Percentiles rank a stretch among this genome's conserved stretches.
Evolutionary conservation across 257 asterid species (phyloP).

Genomic region (Solanum peruvianum): DNA sequence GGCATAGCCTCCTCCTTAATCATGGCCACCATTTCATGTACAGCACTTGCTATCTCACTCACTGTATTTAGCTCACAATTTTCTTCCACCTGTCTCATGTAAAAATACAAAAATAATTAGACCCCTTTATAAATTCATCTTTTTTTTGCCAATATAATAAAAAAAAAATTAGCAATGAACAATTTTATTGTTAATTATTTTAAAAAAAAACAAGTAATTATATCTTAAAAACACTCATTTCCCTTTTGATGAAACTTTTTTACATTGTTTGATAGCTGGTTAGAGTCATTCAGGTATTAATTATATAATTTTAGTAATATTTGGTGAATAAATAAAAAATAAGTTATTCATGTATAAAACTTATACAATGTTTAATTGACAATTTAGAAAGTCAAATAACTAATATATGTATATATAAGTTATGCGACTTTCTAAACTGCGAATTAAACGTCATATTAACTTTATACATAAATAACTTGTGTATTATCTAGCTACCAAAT

Average conservation of each 20-base stretch:
- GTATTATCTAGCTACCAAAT: background rate
- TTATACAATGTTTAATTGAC: too few relatives aligned
- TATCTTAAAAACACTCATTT: background rate
- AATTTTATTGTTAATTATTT: background rate
- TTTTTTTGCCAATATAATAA: background rate
- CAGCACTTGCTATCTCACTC: slow-evolving; percentile 59
- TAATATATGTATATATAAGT: too few relatives aligned
- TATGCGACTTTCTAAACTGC: too few relatives aligned
- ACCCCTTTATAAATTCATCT: background rate
- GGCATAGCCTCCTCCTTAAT: slow-evolving; percentile 31
- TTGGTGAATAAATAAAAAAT: too few relatives aligned
- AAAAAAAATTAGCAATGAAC: background rate
- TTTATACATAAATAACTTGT: too few relatives aligned
- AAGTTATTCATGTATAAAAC: too few relatives aligned
- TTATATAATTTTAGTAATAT: too few relatives aligned
- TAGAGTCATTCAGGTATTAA: too few relatives aligned
- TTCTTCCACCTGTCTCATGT: slow-evolving; percentile 43
- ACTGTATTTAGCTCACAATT: slow-evolving; percentile 48
- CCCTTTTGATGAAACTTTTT: background rate
- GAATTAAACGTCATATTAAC: too few relatives aligned
- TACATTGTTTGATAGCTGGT: too few relatives aligned
- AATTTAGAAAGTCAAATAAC: too few relatives aligned
- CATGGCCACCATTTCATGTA: slow-evolving; percentile 56
- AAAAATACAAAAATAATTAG: background rate
- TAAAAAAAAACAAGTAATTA: too few relatives aligned